A percentile compares a stretch with the other conserved stretches of the same genome.
Conservation (phyloP, 2,329 filamentous ascomycete genomes). For the Bertia moriformis region DNA sequence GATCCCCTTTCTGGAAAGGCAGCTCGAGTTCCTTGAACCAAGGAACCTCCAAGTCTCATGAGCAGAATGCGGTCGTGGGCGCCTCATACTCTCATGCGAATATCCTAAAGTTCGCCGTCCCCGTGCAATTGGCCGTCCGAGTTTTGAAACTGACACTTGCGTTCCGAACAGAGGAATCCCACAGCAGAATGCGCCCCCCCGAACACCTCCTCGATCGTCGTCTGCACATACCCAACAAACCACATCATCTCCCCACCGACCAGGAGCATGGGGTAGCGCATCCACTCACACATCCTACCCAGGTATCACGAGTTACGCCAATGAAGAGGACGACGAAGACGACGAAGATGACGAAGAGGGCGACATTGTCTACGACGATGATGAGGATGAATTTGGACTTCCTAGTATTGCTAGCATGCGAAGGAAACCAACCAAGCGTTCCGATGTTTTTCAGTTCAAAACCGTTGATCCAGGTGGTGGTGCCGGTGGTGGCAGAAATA, state of each 20-base stretch:
- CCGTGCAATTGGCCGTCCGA: not conserved
- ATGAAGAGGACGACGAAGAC: not conserved
- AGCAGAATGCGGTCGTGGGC: constrained; percentile 67
- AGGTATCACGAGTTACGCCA: not conserved
- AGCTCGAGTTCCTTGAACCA: constrained; percentile 86
- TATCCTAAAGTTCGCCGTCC: constrained; percentile 65
- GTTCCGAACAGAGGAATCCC: not conserved
- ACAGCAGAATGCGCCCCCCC: not conserved
- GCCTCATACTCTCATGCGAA: constrained; percentile 94
- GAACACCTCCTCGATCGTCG: not conserved
- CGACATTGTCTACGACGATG: constrained; percentile 64
- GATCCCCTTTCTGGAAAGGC: constrained; percentile 4
- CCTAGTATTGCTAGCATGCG: constrained; percentile 88
- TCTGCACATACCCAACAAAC: not conserved
- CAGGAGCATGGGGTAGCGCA: not conserved
- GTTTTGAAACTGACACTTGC: not conserved
- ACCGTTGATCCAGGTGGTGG: not conserved
- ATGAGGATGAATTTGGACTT: constrained; percentile 86
- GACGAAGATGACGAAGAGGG: constrained; percentile 65
- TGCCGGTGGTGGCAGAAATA: not conserved
- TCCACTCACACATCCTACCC: not conserved
- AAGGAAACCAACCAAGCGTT: constrained; percentile 31
- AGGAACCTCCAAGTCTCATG: constrained; percentile 45
- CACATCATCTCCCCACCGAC: not conserved
- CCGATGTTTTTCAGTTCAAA: not conserved